phyloP scores from a whole-genome alignment of 169 alveolate species.

The Plasmodium inui region DNA sequence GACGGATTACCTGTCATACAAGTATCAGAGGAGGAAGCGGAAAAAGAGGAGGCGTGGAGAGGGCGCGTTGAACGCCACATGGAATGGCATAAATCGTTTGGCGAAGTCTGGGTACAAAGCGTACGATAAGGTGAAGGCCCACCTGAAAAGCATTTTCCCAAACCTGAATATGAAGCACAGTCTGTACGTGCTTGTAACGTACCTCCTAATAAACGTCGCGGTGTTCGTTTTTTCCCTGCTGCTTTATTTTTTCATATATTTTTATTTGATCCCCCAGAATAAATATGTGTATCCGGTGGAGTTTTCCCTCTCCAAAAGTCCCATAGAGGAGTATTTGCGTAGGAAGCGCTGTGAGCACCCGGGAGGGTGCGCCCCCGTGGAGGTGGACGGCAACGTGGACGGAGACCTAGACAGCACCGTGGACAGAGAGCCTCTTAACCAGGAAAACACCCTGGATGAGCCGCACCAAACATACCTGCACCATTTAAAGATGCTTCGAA shows the following conservation, averaged over 20 bases:
- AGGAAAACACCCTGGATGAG: background rate
- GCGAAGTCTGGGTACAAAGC: background rate
- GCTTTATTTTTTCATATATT: constrained; percentile 35
- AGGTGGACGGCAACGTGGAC: background rate
- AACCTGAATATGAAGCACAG: constrained; percentile 23
- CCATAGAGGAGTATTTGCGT: constrained; percentile 47
- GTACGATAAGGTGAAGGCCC: background rate
- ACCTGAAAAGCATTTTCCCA: background rate
- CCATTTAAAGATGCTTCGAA: constrained; percentile 16
- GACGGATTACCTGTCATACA: background rate
- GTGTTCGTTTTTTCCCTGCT: constrained; percentile 23
- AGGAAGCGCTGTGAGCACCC: background rate
- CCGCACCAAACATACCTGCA: constrained; percentile 9
- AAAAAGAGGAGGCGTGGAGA: background rate
- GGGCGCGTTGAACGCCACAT: background rate
- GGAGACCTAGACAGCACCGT: background rate
- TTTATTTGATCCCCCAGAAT: constrained; percentile 55
- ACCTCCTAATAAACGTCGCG: constrained; percentile 19
- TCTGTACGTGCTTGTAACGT: constrained; percentile 14
- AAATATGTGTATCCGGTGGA: constrained; percentile 32
- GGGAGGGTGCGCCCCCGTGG: background rate
- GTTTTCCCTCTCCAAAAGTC: constrained; percentile 19
- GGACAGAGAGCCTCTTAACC: background rate
- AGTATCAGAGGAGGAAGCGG: background rate
- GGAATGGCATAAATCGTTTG: background rate